Evolutionary conservation across 208 protist genomes (phyloP).

Genomic region (Trypanosoma caninum): DNA sequence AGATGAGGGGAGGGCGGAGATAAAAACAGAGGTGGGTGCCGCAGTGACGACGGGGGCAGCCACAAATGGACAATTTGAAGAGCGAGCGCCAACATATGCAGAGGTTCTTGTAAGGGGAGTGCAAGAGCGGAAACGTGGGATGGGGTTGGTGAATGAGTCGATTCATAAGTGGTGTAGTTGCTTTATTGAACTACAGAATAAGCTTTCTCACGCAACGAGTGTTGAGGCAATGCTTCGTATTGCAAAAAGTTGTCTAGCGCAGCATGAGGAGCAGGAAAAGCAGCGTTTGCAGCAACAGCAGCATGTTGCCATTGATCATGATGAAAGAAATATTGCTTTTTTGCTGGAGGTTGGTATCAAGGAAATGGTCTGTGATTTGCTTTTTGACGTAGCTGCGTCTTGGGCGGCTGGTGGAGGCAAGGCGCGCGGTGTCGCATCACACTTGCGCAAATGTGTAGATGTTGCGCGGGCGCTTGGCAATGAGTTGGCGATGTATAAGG

Average conservation of each 20-base stretch:
- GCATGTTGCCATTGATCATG: neutral
- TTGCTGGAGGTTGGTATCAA: conserved; percentile 5
- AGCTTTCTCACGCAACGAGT: neutral
- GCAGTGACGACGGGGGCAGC: neutral
- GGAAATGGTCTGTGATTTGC: conserved; percentile 17
- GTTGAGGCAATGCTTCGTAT: neutral
- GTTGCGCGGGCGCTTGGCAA: neutral
- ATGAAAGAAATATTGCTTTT: neutral
- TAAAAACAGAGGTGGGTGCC: neutral
- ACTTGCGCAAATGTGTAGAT: conserved; percentile 3
- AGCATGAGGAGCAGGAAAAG: neutral
- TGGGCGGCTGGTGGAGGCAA: neutral
- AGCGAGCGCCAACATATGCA: conserved; percentile 17
- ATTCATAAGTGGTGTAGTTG: conserved; percentile 7
- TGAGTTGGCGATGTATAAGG: conserved; percentile 5
- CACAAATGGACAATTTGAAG: neutral
- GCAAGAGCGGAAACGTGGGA: neutral
- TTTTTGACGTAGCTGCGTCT: conserved; percentile 5
- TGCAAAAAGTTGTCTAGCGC: neutral
- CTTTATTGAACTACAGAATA: neutral
- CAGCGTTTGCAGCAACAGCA: neutral
- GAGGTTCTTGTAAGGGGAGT: conserved; percentile 9
- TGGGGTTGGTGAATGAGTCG: neutral
- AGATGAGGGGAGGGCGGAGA: neutral
- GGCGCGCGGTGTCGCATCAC: neutral